Evolutionary conservation across 176 grass and related monocot genomes (phyloP), one percentile per base, ranked within the genome.

Genomic region (Oryza punctata): DNA sequence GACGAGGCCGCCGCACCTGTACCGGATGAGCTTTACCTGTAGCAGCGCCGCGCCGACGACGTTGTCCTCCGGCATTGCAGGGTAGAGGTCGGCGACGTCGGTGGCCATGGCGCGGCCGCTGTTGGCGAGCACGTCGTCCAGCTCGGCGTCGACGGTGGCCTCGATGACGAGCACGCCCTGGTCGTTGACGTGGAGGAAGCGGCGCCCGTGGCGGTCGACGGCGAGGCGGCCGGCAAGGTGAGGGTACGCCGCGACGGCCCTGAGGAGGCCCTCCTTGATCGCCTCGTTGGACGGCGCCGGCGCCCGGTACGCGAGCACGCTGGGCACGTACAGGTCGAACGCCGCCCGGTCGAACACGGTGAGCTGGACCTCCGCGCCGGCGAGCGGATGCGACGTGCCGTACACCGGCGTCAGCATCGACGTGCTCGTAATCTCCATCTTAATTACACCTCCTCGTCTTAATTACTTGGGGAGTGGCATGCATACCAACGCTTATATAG

Each of bases 321-420:
- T 52, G 50, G 85, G 83, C 8, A 91, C 65, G 73, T 67, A 83
- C 52, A 57, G 23, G 65, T 87, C 63, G 27, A 78, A 29, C 21
- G 85, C 81, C 29, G 85, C 84, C 9, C 65, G 85, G 77, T 91
- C 90, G 73, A 91, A 91, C 46, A 91, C 30, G 33, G 71, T 84
- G 4, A 88, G 82, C 21, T 32, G 82, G 5, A 91, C 74, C 71
- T 73, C 50, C 37, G 29, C 24, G 26, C 67, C 68, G 30, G 38
- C 52, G 33, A 83, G 81, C 7, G 57, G 59, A 59, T 26, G 38
- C 38, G 59, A 70, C 38, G 23, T 9, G 52, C 52, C 18, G 59
- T 65, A 33, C 37, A 7, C 69, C 16, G 81, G 69, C 69, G 16
- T 65, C 40, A 83, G 59, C 70, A 83, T 49, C 13, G 54, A 14